Evolutionary conservation across 2,329 filamentous ascomycete species (phyloP).

Genomic region (Colletotrichum coccodes): DNA sequence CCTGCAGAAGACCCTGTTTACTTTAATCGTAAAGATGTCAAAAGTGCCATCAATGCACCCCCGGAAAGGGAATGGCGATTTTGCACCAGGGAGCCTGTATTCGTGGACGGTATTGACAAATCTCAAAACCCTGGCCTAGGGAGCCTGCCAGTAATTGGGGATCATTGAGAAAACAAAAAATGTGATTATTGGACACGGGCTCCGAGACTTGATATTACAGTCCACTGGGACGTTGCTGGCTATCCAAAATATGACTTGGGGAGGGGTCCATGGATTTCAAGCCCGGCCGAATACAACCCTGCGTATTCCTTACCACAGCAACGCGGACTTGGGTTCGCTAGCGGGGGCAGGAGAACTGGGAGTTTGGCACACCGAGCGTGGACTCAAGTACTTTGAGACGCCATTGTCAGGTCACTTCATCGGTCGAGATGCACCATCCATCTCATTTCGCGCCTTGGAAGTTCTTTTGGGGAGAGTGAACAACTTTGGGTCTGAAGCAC

Average conservation of each 20-base stretch:
- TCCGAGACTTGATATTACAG: slow-evolving; percentile 74
- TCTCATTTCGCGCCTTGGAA: slow-evolving; percentile 78
- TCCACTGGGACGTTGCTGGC: slow-evolving; percentile 76
- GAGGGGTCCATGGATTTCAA: slow-evolving; percentile 76
- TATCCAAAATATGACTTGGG: slow-evolving; percentile 87
- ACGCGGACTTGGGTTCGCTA: slow-evolving; percentile 45
- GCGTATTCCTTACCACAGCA: slow-evolving; percentile 68
- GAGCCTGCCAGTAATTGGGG: slow-evolving; percentile 56
- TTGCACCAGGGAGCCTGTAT: slow-evolving; percentile 57
- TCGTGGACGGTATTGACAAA: slow-evolving; percentile 53
- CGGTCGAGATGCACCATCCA: slow-evolving; percentile 74
- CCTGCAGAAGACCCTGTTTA: slow-evolving; percentile 72
- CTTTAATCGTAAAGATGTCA: slow-evolving; percentile 77
- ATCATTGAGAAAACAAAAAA: slow-evolving; percentile 79
- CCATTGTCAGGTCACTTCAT: slow-evolving; percentile 74
- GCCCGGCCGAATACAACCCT: slow-evolving; percentile 67
- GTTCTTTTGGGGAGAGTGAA: slow-evolving; percentile 78
- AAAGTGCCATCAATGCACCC: slow-evolving; percentile 74
- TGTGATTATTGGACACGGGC: slow-evolving; percentile 79
- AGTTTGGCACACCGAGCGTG: slow-evolving; percentile 76
- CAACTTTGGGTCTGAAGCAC: neutral
- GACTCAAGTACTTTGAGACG: slow-evolving; percentile 76
- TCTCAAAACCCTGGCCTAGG: slow-evolving; percentile 4
- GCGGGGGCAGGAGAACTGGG: slow-evolving; percentile 76
- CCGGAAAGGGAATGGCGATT: slow-evolving; percentile 40